Evolutionary conservation across 2,329 filamentous ascomycete genomes (phyloP), one percentile per base, ranked within the genome.

Genomic region (Scedosporium dehoogii): DNA sequence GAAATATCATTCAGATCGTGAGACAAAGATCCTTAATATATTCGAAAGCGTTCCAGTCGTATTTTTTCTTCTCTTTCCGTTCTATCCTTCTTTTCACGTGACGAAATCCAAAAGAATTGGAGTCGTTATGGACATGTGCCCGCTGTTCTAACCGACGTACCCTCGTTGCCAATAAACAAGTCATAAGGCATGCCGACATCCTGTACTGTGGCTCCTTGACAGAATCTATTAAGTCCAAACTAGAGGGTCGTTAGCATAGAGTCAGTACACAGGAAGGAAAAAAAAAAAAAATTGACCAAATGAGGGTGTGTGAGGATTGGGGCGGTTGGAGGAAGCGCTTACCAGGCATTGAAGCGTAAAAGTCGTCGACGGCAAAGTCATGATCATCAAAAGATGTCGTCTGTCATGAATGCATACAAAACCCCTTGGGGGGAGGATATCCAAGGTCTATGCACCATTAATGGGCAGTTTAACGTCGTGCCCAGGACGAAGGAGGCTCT

Each of bases 401-500:
- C 33, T 60, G 44, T 18, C 59, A 44, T 60, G 25, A 53, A 60
- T 53, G 42, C 25, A 46, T 53, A 51, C 59, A 55, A 18, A 60
- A 33, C 59, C 59, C 48, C 44, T 53, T 53, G 42, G n/a, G 41
- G 16, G n/a, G 23, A 55, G 6, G 23, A 55, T 14, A 60, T 51
- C 59, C 44, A 38, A 51, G 44, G 44, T 18, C 56, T 41, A 51
- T 60, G 59, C 59, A 38, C 29, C 59, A 60, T 60, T 53, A 53
- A 14, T 38, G 59, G 59, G 59, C 33, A 61, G 59, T 61, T 61
- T 61, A 38, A 55, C 59, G 59, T 61, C 59, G 29, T 61, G 42
- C 59, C 59, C 59, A 61, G 59, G 59, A 61, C 59, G 59, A 61
- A 38, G 27, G 44, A 44, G 44, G 23, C 42, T n/a, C 18, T 16